Evolutionary conservation across 352 stramenopile species (phyloP).

Genomic region (Phytophthora citrophthora): DNA sequence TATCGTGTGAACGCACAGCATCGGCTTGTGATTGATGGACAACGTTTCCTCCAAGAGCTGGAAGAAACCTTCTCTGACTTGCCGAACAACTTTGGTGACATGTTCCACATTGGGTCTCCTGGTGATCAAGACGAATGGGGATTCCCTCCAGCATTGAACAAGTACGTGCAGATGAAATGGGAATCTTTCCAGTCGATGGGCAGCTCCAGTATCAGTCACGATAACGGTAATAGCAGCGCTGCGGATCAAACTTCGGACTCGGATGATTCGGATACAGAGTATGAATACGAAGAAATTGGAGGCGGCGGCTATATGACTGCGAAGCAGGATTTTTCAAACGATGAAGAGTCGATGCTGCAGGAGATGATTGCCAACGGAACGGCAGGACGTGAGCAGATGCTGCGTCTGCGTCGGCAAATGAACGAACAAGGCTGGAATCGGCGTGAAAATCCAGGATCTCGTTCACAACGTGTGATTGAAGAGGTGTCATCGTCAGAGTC

Average conservation of each 20-base stretch:
- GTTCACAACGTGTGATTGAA: conserved; percentile 38
- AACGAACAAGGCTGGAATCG: conserved; percentile 73
- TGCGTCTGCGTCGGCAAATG: conserved; percentile 65
- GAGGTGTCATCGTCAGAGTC: conserved; percentile 57
- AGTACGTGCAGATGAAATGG: conserved; percentile 85
- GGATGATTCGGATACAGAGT: conserved; percentile 68
- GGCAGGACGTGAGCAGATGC: conserved; percentile 69
- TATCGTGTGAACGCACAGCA: conserved; percentile 62
- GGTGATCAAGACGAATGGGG: conserved; percentile 54
- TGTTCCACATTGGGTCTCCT: conserved; percentile 46
- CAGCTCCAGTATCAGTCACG: conserved; percentile 19
- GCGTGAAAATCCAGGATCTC: conserved; percentile 43
- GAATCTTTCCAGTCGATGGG: conserved; percentile 60
- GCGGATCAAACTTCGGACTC: conserved; percentile 48
- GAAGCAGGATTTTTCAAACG: conserved; percentile 68
- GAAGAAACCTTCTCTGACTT: conserved; percentile 71
- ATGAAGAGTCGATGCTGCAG: conserved; percentile 76
- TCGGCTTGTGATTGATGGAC: conserved; percentile 69
- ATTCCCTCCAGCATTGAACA: conserved; percentile 66
- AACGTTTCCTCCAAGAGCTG: conserved; percentile 72
- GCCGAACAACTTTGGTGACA: conserved; percentile 52
- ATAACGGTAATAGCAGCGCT: conserved; percentile 20
- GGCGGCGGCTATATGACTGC: conserved; percentile 62
- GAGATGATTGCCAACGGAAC: conserved; percentile 85
- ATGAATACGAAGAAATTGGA: conserved; percentile 53